phyloP scores from a whole-genome alignment of 495 filamentous ascomycete genomes.

The Aspergillus bridgeri region DNA sequence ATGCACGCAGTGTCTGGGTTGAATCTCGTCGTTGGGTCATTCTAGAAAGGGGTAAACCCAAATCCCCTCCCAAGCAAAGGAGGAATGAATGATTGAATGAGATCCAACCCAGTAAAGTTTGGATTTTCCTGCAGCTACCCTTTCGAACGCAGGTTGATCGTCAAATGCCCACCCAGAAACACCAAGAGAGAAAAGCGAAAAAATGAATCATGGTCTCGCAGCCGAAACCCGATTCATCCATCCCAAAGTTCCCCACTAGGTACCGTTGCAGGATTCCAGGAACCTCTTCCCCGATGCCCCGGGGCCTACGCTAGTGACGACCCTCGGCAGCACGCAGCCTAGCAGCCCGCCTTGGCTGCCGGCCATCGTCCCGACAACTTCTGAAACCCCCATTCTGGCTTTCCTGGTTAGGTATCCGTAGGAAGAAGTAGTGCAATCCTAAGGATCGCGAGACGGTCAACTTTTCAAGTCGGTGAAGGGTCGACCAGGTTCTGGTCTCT shows the following conservation, averaged over 20 bases:
- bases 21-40: not conserved
- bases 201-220: slow-evolving; percentile 3
- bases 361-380: slow-evolving; percentile 12
- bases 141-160: not conserved
- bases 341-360: slow-evolving; percentile 15
- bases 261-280: slow-evolving; percentile 27
- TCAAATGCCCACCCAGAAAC: not conserved
- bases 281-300: slow-evolving; percentile 22
- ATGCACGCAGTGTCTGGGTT: not conserved
- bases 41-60: not conserved
- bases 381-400: slow-evolving; percentile 4
- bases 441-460: slow-evolving; percentile 5
- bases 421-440: slow-evolving; percentile 7
- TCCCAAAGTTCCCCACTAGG: slow-evolving; percentile 13
- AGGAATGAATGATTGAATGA: not conserved
- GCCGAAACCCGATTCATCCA: not conserved
- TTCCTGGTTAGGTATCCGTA: not conserved
- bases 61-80: not conserved
- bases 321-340: slow-evolving; percentile 13
- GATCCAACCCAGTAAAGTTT: not conserved
- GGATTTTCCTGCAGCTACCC: not conserved
- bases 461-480: slow-evolving; percentile 19
- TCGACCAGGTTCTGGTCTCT: slow-evolving; percentile 1
- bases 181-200: not conserved
- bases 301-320: slow-evolving; percentile 16